phyloP scores from a whole-genome alignment of 2,329 filamentous ascomycete genomes.

The Bertia moriformis region DNA sequence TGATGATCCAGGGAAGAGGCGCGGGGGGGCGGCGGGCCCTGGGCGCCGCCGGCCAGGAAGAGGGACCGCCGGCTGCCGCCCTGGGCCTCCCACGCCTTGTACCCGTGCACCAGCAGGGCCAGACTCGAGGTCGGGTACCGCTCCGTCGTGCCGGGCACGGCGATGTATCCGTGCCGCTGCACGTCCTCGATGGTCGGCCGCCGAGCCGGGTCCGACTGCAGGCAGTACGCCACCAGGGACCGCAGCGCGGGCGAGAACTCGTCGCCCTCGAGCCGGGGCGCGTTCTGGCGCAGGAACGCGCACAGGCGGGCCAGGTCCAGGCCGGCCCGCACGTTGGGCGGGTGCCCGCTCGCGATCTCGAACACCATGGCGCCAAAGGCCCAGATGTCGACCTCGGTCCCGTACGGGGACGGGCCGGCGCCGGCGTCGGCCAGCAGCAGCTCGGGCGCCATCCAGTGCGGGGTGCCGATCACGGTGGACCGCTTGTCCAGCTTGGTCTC shows the following conservation, averaged over 20 bases:
- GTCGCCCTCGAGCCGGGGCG: slow-evolving; percentile 57
- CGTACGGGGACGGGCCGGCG: slow-evolving; percentile 48
- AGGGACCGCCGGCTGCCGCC: slow-evolving; percentile 57
- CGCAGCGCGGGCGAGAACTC: slow-evolving; percentile 56
- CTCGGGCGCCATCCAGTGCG: slow-evolving; percentile 78
- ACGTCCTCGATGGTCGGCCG: slow-evolving; percentile 58
- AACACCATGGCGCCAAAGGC: slow-evolving; percentile 69
- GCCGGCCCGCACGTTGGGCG: slow-evolving; percentile 50
- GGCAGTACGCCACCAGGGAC: slow-evolving; percentile 58
- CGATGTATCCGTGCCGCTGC: slow-evolving; percentile 55
- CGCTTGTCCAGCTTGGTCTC: slow-evolving; percentile 65
- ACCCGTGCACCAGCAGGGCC: slow-evolving; percentile 53
- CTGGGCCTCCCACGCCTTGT: slow-evolving; percentile 61
- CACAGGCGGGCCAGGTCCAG: slow-evolving; percentile 35
- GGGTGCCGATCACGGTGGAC: slow-evolving; percentile 68
- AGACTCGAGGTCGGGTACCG: slow-evolving; percentile 51
- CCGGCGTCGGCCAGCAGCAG: slow-evolving; percentile 38
- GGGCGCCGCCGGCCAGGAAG: slow-evolving; percentile 43
- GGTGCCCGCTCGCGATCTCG: slow-evolving; percentile 66
- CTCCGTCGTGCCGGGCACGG: slow-evolving; percentile 42
- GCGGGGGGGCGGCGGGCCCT: slow-evolving; percentile 28
- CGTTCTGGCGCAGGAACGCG: slow-evolving; percentile 40
- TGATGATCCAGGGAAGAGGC: slow-evolving; percentile 19
- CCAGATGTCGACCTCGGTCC: slow-evolving; percentile 69
- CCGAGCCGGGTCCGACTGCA: slow-evolving; percentile 52